phyloP scores from a whole-genome alignment of 345 rosid genomes.

The Lepidium africanum region DNA sequence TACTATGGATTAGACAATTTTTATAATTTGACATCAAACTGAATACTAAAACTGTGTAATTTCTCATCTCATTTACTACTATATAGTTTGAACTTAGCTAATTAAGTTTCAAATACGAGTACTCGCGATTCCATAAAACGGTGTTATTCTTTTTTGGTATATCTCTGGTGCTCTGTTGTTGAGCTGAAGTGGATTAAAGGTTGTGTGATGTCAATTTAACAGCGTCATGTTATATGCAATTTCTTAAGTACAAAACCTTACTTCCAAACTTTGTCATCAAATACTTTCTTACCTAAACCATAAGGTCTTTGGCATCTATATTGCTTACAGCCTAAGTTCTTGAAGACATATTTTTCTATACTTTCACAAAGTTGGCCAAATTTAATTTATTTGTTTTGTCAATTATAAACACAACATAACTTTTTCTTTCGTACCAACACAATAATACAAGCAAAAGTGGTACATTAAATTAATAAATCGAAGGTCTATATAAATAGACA shows the following conservation, averaged over 20 bases:
- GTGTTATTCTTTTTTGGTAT: no score
- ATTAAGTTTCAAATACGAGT: no score
- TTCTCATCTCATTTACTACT: no score
- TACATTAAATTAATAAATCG: neutral
- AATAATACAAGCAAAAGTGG: neutral
- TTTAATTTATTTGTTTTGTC: neutral
- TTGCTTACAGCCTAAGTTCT: constrained; percentile 29
- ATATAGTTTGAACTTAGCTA: no score
- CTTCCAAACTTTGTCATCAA: neutral
- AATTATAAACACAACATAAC: constrained; percentile 9
- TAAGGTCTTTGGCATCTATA: constrained; percentile 13
- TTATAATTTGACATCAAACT: no score
- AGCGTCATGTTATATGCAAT: no score
- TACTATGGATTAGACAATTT: no score
- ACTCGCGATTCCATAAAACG: no score
- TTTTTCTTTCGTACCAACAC: constrained; percentile 13
- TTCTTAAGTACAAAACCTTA: neutral
- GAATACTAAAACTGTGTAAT: no score
- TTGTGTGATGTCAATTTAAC: no score
- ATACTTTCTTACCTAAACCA: constrained; percentile 9
- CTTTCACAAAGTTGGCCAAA: neutral
- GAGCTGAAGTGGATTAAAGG: no score
- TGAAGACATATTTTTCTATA: constrained; percentile 6
- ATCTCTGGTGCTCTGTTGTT: no score
- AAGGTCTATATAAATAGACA: constrained; percentile 11